These are phyloP conservation scores for Diplodia mutila DNA, from an alignment of 2,329 filamentous ascomycete genomes.

Conservation along the genomic window DNA sequence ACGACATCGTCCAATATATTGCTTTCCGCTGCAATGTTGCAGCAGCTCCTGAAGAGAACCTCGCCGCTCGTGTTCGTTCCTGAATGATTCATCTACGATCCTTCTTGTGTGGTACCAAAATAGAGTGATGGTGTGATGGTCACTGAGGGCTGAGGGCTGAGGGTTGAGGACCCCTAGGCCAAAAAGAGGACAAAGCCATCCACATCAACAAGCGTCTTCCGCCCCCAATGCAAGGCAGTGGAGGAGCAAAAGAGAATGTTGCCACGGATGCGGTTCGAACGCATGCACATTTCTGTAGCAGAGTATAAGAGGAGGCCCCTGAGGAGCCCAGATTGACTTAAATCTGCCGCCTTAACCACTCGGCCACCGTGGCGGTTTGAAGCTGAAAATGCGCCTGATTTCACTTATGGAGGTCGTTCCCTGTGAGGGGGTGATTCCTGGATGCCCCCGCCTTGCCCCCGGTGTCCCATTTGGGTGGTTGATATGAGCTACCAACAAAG, in stretches of 20 bases:
- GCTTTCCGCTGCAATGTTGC: not conserved
- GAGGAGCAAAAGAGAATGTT: not conserved
- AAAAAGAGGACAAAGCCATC: not conserved
- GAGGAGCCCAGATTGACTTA: constrained; percentile 5
- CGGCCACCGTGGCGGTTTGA: constrained; percentile 22
- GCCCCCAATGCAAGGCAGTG: not conserved
- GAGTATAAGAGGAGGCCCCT: constrained; percentile 14
- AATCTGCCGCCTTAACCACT: constrained; percentile 25
- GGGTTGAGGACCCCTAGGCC: not conserved
- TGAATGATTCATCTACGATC: not conserved
- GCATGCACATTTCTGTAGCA: constrained; percentile 22
- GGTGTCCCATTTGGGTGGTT: not conserved
- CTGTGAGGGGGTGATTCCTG: not conserved
- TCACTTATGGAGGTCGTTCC: not conserved
- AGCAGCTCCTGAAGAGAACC: not conserved
- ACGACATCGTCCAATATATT: not conserved
- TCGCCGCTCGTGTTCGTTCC: not conserved
- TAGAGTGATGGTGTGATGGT: not conserved
- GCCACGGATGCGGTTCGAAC: constrained; percentile 24
- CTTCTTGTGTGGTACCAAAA: no score
- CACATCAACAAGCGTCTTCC: not conserved
- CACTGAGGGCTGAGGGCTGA: no score
- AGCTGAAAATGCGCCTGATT: not conserved
- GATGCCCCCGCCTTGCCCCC: no score
- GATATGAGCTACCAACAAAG: not conserved